Evolutionary conservation across 2,329 filamentous ascomycete genomes (phyloP), one percentile per base, ranked within the genome.

Genomic region (Metarhizium album): DNA sequence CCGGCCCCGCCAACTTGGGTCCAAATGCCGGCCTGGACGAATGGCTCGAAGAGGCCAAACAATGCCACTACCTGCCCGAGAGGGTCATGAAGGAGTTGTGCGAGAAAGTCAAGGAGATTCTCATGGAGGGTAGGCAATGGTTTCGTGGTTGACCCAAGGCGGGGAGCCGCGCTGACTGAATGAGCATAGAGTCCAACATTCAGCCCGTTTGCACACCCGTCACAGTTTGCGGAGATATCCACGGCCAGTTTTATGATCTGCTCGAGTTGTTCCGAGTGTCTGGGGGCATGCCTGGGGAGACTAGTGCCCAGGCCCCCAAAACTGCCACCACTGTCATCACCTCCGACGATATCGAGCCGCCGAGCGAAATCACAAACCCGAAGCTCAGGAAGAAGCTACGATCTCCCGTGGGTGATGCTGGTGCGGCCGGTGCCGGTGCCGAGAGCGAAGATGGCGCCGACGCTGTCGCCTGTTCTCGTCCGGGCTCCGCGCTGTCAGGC

Each of bases 171-270:
- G 37, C 37, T 40, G 37, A 35, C 37, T 9, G n/a, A 18, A 13
- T 11, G 18, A 42, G 7, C 18, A 29, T 59, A 94, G 93, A 98
- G 72, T 96, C 90, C 57, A 98, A 98, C 67, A 97, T 98, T 53
- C 93, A 97, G 67, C 93, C 93, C n/a, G 91, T 98, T 20, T 83
- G 86, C 49, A 95, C 93, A 0, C 93, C 93, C 6, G 93, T 98
- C 55, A 98, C 93, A 4, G 86, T 98, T 56, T 97, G 93, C 64
- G 93, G 93, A 64, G 93, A 98, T 66, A 97, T 98, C 55, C 93
- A 98, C 70, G 93, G 93, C 60, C 93, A 98, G 71, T 97, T 97
- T 69, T 97, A 98, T 71, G 93, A 98, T 68, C 77, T 98, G 9
- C 82, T 97, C 54, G 93, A 98, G 74, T 82, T 98, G 47, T 98